phyloP scores from a whole-genome alignment of 441 rosid species.

The Gossypium schwendimanii region DNA sequence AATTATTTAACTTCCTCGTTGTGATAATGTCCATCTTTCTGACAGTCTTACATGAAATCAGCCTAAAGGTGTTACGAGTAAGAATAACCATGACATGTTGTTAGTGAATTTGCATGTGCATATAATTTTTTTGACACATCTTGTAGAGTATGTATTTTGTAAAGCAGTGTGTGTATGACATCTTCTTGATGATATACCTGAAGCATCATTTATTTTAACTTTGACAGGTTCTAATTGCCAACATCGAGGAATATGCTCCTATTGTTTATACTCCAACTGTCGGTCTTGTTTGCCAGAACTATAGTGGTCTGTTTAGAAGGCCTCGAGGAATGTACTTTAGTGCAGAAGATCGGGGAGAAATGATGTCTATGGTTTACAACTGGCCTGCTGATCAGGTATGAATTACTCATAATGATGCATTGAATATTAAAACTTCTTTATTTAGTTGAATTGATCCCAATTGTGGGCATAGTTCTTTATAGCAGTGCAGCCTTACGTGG shows the following conservation, averaged over 20 bases:
- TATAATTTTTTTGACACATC: background rate
- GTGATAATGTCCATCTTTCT: background rate
- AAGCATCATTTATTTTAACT: constrained; percentile 9
- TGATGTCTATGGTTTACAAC: constrained; percentile 99
- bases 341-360: constrained; percentile 95
- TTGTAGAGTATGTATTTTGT: background rate
- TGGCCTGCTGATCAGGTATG: constrained; percentile 99
- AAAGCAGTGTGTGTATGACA: background rate
- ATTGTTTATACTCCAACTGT: constrained; percentile 99
- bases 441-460: background rate
- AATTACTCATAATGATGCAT: background rate
- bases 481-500: background rate
- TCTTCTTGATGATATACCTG: background rate
- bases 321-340: constrained; percentile 99
- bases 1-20: background rate
- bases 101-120: background rate
- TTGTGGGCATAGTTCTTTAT: constrained; percentile 1
- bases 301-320: constrained; percentile 94
- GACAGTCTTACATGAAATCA: background rate
- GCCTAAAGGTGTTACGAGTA: background rate
- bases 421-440: background rate
- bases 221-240: constrained; percentile 77
- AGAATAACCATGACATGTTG: background rate
- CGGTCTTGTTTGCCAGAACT: constrained; percentile 95
- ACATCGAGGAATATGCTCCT: constrained; percentile 96